A percentile compares a stretch with the other conserved stretches of the same genome.
phyloP scores from a whole-genome alignment of 768 basidiomycete species.

The Kwoniella dejecticola region DNA sequence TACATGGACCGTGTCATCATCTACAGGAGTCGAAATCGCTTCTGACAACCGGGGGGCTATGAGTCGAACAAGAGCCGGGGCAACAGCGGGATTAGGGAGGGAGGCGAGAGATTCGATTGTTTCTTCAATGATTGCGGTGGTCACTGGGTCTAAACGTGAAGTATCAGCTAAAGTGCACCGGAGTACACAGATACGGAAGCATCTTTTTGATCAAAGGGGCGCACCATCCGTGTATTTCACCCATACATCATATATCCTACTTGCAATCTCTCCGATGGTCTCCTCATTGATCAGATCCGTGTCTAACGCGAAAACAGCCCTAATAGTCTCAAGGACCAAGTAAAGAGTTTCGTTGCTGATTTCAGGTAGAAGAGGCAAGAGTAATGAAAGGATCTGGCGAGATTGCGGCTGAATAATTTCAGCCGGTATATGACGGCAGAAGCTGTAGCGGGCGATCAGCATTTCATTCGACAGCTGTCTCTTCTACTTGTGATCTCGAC shows the following conservation, averaged over 20 bases:
- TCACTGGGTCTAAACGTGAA: slow-evolving; percentile 71
- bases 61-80: slow-evolving; percentile 70
- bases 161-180: too few species aligned
- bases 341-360: slow-evolving; percentile 86
- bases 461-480: too few species aligned
- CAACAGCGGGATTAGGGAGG: slow-evolving; percentile 65
- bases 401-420: slow-evolving; percentile 67
- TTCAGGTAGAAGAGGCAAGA: slow-evolving; percentile 77
- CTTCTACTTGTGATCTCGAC: slow-evolving; percentile 51
- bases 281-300: slow-evolving; percentile 61
- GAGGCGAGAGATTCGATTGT: slow-evolving; percentile 71
- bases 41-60: slow-evolving; percentile 73
- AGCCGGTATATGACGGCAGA: slow-evolving; percentile 60
- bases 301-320: slow-evolving; percentile 74
- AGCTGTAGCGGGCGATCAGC: slow-evolving; percentile 62
- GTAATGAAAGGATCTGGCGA: slow-evolving; percentile 71
- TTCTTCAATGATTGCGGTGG: slow-evolving; percentile 80
- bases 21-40: slow-evolving; percentile 61
- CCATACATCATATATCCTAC: slow-evolving; percentile 78
- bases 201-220: too few species aligned
- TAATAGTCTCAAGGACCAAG: slow-evolving; percentile 81
- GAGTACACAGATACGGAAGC: too few species aligned
- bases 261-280: slow-evolving; percentile 67
- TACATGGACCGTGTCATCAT: slow-evolving; percentile 69
- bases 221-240: slow-evolving; percentile 80